Evolutionary conservation across 352 stramenopile genomes (phyloP).

Genomic region (Peronospora tabacina): DNA sequence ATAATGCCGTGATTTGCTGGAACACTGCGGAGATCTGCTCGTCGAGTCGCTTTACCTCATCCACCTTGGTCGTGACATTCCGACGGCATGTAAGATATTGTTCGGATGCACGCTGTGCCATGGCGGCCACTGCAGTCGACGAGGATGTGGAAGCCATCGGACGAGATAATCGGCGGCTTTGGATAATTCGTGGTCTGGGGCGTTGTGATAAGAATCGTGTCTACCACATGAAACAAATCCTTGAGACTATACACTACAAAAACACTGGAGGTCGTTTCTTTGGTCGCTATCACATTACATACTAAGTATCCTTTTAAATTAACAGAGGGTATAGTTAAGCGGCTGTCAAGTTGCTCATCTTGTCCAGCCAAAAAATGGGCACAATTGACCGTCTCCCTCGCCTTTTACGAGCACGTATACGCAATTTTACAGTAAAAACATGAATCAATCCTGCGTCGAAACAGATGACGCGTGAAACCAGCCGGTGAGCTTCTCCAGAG

Average conservation of each 20-base stretch:
- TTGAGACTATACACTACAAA: too few species aligned
- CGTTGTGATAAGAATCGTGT: constrained; percentile 3
- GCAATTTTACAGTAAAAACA: constrained; percentile 30
- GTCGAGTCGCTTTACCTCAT: constrained; percentile 69
- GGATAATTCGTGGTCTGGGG: constrained; percentile 22
- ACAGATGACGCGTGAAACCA: constrained; percentile 59
- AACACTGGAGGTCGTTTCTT: too few species aligned
- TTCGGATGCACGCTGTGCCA: constrained; percentile 71
- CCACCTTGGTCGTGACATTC: constrained; percentile 68
- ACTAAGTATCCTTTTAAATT: constrained; percentile 13
- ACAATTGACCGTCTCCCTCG: constrained; percentile 5
- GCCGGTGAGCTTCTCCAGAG: constrained; percentile 49
- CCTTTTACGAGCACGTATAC: constrained; percentile 11
- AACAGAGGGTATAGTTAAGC: constrained; percentile 20
- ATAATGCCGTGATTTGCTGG: constrained; percentile 52
- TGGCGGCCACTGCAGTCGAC: constrained; percentile 42
- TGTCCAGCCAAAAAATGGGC: constrained; percentile 31
- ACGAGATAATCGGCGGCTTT: constrained; percentile 10
- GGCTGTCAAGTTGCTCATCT: constrained; percentile 19
- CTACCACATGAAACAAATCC: constrained; percentile 5
- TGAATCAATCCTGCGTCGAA: constrained; percentile 51
- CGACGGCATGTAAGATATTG: constrained; percentile 79
- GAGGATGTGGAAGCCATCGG: constrained; percentile 48
- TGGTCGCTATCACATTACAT: too few species aligned
- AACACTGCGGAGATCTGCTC: constrained; percentile 67